Evolutionary conservation across 441 rosid species (phyloP).

Genomic region (Corymbia calophylla): DNA sequence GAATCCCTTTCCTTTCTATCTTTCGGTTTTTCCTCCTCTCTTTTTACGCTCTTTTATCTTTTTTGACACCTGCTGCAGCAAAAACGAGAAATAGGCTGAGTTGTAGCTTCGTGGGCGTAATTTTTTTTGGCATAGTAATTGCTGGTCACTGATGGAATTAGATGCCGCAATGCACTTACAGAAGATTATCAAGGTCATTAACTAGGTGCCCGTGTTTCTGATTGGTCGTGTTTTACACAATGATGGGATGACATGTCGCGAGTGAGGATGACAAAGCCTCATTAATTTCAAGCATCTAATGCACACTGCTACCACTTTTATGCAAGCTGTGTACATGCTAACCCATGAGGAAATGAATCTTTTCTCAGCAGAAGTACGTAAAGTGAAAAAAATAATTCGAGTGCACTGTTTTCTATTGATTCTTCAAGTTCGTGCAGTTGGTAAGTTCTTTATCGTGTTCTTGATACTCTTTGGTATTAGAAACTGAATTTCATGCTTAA

Average conservation of each 20-base stretch:
- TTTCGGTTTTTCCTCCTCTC: not conserved
- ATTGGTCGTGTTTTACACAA: not conserved
- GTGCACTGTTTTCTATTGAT: not conserved
- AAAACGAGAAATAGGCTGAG: not conserved
- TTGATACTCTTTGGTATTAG: not conserved
- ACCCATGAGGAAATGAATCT: not conserved
- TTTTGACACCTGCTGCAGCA: not conserved
- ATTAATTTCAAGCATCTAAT: not conserved
- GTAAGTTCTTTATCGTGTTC: not conserved
- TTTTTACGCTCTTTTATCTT: accelerated
- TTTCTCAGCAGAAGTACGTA: not conserved
- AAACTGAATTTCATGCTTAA: not conserved
- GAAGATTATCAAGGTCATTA: not conserved
- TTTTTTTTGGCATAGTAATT: not conserved
- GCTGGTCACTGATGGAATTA: not conserved
- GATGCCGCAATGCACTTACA: not conserved
- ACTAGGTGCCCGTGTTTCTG: not conserved
- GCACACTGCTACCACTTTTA: not conserved
- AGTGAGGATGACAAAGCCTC: not conserved
- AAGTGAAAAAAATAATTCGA: not conserved
- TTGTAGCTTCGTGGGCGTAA: not conserved
- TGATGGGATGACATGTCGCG: not conserved
- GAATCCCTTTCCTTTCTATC: not conserved
- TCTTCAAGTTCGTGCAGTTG: not conserved
- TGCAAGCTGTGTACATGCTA: not conserved